Percentiles rank a stretch among this genome's conserved stretches.
phyloP scores from a whole-genome alignment of 768 basidiomycete genomes.

The Amyloporia xantha region DNA sequence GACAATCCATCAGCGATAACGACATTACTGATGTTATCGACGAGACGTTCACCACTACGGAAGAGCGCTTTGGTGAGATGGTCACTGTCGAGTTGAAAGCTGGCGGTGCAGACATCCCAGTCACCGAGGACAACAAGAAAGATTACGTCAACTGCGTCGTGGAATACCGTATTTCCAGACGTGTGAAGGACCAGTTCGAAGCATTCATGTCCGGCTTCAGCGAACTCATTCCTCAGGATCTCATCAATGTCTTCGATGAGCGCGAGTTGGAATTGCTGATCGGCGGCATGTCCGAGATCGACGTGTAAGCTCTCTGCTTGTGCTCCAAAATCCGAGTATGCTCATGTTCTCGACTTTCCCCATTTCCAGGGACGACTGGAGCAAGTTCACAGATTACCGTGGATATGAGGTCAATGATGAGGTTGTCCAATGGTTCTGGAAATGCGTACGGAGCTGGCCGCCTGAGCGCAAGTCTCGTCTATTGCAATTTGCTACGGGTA shows the following conservation, averaged over 20 bases:
- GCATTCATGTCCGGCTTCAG: slow-evolving; percentile 99
- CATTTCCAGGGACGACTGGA: slow-evolving; percentile 92
- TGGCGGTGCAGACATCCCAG: slow-evolving; percentile 77
- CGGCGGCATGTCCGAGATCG: slow-evolving; percentile 99
- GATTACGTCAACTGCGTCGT: slow-evolving; percentile 94
- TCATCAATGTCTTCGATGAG: slow-evolving; percentile 98
- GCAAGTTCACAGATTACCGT: slow-evolving; percentile 98
- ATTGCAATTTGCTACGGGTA: slow-evolving; percentile 95
- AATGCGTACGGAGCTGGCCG: slow-evolving; percentile 96
- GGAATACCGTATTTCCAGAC: slow-evolving; percentile 94
- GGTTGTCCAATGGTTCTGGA: slow-evolving; percentile 99
- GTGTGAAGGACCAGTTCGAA: slow-evolving; percentile 98
- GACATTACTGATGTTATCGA: slow-evolving; percentile 98
- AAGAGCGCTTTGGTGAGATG: slow-evolving; percentile 98
- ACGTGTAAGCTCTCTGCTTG: slow-evolving; percentile 65
- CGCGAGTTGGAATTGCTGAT: slow-evolving; percentile 95
- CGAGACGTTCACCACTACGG: slow-evolving; percentile 94
- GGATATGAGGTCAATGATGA: slow-evolving; percentile 94
- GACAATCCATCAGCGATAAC: slow-evolving; percentile 60
- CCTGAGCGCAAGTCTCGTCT: slow-evolving; percentile 96
- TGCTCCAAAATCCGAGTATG: no score
- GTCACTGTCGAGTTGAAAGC: slow-evolving; percentile 93
- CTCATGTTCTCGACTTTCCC: no score
- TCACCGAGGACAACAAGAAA: slow-evolving; percentile 98
- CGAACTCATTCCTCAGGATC: slow-evolving; percentile 95